Conservation (phyloP, 1,139 yeast species). For the Geotrichum bryndzae region DNA sequence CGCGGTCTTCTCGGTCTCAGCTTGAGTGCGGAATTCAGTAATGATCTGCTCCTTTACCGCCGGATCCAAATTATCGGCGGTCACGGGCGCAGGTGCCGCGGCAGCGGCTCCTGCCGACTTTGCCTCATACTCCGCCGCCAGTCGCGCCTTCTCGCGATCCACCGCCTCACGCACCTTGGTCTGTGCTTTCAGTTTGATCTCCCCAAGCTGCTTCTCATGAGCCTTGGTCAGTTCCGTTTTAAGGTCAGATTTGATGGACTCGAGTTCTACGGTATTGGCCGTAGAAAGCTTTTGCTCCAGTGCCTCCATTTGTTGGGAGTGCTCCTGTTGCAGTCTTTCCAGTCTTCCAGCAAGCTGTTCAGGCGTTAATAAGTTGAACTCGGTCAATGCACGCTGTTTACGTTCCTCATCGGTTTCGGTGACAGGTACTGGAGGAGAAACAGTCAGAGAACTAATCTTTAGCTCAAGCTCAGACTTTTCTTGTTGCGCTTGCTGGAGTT, state of each 20-base stretch:
- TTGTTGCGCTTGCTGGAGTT: not conserved
- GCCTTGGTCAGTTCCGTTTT: conserved; percentile 1
- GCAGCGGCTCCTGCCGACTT: not conserved
- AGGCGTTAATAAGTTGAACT: not conserved
- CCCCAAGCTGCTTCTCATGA: conserved; percentile 12
- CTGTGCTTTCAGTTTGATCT: conserved; percentile 2
- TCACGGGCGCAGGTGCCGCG: not conserved
- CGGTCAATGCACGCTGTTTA: not conserved
- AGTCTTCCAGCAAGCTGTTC: not conserved
- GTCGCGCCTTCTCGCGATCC: not conserved
- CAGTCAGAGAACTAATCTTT: not conserved
- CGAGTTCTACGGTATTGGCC: conserved; percentile 23
- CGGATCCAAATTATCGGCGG: not conserved
- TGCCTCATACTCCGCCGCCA: conserved; percentile 1
- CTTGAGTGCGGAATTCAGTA: conserved; percentile 10
- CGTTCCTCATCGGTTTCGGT: not conserved
- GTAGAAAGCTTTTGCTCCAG: conserved; percentile 3
- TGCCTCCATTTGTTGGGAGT: not conserved
- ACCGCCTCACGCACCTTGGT: conserved; percentile 2
- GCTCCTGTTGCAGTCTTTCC: not conserved
- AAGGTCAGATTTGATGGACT: conserved; percentile 15
- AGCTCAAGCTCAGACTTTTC: not conserved
- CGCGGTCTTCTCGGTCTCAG: conserved; percentile 22
- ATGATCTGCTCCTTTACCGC: conserved; percentile 7
- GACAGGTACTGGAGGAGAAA: not conserved